These are phyloP conservation scores for Microascus cirrosus DNA, from an alignment of 2,329 filamentous ascomycete genomes.

Conservation along the genomic window DNA sequence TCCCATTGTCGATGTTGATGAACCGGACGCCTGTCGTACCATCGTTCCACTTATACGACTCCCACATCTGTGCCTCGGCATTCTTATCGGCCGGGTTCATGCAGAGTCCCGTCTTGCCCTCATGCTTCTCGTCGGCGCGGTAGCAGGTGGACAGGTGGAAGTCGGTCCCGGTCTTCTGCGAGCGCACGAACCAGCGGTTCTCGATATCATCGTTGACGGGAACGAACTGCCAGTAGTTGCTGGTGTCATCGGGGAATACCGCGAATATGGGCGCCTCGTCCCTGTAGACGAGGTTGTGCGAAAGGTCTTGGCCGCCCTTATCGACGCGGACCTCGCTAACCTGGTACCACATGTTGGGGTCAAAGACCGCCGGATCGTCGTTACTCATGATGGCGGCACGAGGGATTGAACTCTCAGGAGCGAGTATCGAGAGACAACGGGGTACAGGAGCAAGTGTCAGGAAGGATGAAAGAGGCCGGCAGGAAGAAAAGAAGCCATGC, in stretches of 20 bases:
- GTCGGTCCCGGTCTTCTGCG: conserved; percentile 13
- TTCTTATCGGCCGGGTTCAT: conserved; percentile 12
- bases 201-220: conserved; percentile 12
- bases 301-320: conserved; percentile 13
- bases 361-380: conserved; percentile 13
- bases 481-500: background rate
- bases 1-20: conserved; percentile 19
- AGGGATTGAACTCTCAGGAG: background rate
- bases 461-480: background rate
- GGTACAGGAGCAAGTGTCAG: background rate
- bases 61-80: conserved; percentile 19
- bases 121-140: conserved; percentile 11
- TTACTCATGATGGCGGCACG: background rate
- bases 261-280: conserved; percentile 6
- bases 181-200: conserved; percentile 20
- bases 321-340: conserved; percentile 23
- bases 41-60: conserved; percentile 17
- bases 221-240: conserved; percentile 17
- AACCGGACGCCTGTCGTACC: conserved; percentile 14
- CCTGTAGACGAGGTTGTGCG: conserved; percentile 7
- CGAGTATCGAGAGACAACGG: background rate
- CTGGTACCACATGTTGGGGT: conserved; percentile 23
- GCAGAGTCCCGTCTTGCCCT: conserved; percentile 17
- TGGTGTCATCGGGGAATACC: conserved; percentile 9
- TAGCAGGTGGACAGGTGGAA: conserved; percentile 20